Base-by-base conservation (phyloP, 208 protist species). In the Trypanosoma melophagium region DNA sequence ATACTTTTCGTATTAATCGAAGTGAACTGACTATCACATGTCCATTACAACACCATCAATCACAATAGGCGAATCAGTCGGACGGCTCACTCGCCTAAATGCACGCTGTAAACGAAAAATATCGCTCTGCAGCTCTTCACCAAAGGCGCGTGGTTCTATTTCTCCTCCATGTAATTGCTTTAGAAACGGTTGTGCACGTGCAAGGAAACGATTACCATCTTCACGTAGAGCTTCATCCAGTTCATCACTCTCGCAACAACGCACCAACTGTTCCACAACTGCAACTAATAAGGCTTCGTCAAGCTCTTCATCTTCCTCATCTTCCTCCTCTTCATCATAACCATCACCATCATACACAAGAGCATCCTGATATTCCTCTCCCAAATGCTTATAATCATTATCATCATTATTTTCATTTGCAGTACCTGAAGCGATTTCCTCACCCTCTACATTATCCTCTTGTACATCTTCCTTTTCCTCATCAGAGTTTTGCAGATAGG, bases 1-100 rank as follows among this genome's bases (percentile, higher is more conserved):
- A n/a, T n/a, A n/a, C n/a, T n/a, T n/a, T n/a, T n/a, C n/a, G n/a
- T n/a, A n/a, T n/a, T n/a, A n/a, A n/a, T n/a, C n/a, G n/a, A n/a
- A n/a, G n/a, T n/a, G n/a, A n/a, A n/a, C n/a, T n/a, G n/a, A n/a
- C n/a, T n/a, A n/a, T 78, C 59, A 93, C 42, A 93, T 63, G 38
- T 94, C 89, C 71, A 86, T 90, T 14, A 74, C n/a, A 56, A 90
- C 83, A 31, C 86, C 89, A 53, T 92, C 80, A 77, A 94, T 85
- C 31, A 94, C 67, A 42, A 94, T 87, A 1, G 85, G 85, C 17
- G 56, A 54, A 24, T 92, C 86, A 7, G 75, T 73, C 0, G 89
- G 89, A 12, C 82, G 76, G 74, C 87, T 81, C 1, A 84, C 77
- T 25, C 67, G 76, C 31, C 45, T 65, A 54, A 87, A 83, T 0